Evolutionary conservation across 2,329 filamentous ascomycete species (phyloP).

Genomic region (Fusarium annulatum): DNA sequence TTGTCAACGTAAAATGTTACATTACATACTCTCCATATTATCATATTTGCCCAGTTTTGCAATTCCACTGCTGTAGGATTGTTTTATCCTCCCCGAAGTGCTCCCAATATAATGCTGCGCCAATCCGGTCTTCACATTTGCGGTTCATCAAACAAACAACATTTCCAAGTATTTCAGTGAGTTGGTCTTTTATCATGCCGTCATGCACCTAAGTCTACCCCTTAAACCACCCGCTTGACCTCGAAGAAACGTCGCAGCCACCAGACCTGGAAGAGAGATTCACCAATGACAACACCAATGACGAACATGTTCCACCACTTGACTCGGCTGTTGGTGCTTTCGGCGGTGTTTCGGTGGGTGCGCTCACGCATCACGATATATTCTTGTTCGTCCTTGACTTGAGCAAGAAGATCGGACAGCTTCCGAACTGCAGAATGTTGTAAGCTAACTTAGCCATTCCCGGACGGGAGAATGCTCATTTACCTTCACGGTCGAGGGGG

Average conservation of each 20-base stretch:
- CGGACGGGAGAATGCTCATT: slow-evolving; percentile 38
- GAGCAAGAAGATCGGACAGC: slow-evolving; percentile 85
- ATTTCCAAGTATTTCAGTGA: slow-evolving; percentile 3
- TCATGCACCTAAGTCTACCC: background rate
- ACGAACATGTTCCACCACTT: slow-evolving; percentile 99
- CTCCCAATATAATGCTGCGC: slow-evolving; percentile 40
- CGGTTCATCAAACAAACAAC: slow-evolving; percentile 32
- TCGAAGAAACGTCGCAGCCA: slow-evolving; percentile 99
- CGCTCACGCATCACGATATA: slow-evolving; percentile 97
- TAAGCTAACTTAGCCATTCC: background rate
- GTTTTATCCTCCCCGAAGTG: slow-evolving; percentile 31
- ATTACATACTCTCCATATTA: slow-evolving; percentile 38
- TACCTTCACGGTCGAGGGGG: slow-evolving; percentile 91
- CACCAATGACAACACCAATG: slow-evolving; percentile 85
- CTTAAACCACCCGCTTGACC: slow-evolving; percentile 75
- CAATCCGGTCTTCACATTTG: slow-evolving; percentile 26
- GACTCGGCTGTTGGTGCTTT: slow-evolving; percentile 96
- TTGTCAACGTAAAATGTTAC: slow-evolving; percentile 33
- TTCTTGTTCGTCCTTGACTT: slow-evolving; percentile 97
- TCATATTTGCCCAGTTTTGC: slow-evolving; percentile 32
- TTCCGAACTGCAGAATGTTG: slow-evolving; percentile 70
- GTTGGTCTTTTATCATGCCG: slow-evolving; percentile 5
- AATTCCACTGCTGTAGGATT: slow-evolving; percentile 23
- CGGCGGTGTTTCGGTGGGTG: slow-evolving; percentile 96
- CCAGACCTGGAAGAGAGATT: slow-evolving; percentile 99